These are phyloP conservation scores for Kuraishia ogatae DNA, from an alignment of 805 yeast genomes.

Conservation along the genomic window DNA sequence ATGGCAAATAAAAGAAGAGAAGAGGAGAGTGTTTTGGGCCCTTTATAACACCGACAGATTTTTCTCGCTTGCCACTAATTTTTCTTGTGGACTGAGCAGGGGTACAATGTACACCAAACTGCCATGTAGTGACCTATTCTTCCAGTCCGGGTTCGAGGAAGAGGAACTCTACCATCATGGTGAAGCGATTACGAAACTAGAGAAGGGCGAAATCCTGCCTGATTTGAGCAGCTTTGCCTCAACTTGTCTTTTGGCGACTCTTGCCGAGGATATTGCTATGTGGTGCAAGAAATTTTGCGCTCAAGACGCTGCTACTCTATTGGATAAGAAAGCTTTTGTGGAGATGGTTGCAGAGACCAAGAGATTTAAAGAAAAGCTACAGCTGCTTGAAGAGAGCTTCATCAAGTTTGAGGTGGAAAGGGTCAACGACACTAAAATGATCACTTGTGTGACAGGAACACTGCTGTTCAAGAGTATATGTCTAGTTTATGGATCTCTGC, in stretches of 20 bases:
- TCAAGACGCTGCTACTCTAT: not conserved
- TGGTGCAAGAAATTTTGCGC: constrained; percentile 21
- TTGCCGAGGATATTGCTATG: constrained; percentile 21
- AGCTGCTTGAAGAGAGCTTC: not conserved
- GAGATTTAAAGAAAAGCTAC: not conserved
- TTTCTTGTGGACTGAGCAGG: constrained; percentile 13
- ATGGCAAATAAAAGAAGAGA: constrained; percentile 15
- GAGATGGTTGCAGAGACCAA: not conserved
- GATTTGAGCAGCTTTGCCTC: constrained; percentile 19
- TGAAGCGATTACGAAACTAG: constrained; percentile 21
- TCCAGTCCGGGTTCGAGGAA: constrained; percentile 2
- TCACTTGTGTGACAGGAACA: not conserved
- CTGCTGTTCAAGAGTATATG: not conserved
- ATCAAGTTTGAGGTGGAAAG: not conserved
- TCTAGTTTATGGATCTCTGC: not conserved
- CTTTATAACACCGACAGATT: constrained; percentile 20
- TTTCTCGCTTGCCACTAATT: constrained; percentile 20
- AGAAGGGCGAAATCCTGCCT: constrained; percentile 16
- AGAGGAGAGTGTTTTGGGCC: constrained; percentile 23
- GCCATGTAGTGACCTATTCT: constrained; percentile 3
- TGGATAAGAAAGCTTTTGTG: not conserved
- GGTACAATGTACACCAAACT: not conserved
- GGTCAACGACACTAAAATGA: not conserved
- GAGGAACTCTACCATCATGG: constrained; percentile 14
- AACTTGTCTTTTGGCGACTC: constrained; percentile 16